phyloP scores from a whole-genome alignment of 352 stramenopile species.

The Phytophthora agathidicida region DNA sequence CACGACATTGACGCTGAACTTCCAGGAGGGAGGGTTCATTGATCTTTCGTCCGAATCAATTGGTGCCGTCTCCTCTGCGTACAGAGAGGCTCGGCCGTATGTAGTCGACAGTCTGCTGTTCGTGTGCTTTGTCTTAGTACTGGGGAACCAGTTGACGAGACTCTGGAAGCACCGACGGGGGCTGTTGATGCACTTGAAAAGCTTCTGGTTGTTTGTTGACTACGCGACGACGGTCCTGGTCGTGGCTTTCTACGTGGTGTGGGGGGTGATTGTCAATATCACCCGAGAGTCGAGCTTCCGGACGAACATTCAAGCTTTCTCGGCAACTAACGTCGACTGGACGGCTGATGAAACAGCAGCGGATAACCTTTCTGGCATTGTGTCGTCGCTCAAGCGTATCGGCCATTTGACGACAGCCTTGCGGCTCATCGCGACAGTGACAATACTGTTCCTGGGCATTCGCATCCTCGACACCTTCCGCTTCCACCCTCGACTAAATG shows the following conservation, averaged over 20 bases:
- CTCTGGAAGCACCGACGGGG: too few species aligned
- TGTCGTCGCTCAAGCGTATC: constrained; percentile 18
- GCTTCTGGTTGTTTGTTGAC: constrained; percentile 31
- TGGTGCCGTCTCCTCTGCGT: too few species aligned
- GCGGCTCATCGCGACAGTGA: constrained; percentile 22
- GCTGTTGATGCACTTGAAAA: too few species aligned
- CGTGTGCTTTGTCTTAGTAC: too few species aligned
- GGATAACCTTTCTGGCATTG: constrained; percentile 23
- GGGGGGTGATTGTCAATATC: constrained; percentile 43
- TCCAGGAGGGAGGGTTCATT: constrained; percentile 6
- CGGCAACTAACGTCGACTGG: constrained; percentile 24
- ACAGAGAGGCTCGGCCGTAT: too few species aligned
- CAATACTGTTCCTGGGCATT: constrained; percentile 26
- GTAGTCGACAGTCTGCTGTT: too few species aligned
- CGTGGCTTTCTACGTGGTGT: constrained; percentile 49
- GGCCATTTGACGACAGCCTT: constrained; percentile 21
- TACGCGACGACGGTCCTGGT: constrained; percentile 12
- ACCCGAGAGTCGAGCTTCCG: constrained; percentile 42
- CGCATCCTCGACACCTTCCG: constrained; percentile 32
- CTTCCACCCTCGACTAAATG: constrained; percentile 28
- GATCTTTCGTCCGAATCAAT: too few species aligned
- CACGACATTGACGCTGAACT: constrained; percentile 6
- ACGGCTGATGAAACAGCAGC: constrained; percentile 17
- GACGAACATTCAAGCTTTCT: constrained; percentile 22
- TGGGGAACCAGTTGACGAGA: too few species aligned